phyloP scores from a whole-genome alignment of 768 basidiomycete species.

The Gautieria morchelliformis region DNA sequence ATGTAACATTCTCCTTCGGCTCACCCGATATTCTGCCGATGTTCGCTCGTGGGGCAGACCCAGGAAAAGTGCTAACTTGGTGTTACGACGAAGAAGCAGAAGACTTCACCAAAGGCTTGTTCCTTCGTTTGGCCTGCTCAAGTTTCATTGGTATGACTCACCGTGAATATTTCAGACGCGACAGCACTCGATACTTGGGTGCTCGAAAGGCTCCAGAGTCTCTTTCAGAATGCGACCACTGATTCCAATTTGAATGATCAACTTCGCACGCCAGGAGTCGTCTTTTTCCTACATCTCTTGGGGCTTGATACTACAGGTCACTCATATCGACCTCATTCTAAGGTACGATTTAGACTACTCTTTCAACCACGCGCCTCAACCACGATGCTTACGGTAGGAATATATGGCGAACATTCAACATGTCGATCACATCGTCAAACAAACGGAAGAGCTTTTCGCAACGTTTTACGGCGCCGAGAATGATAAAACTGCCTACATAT shows the following conservation, averaged over 20 bases:
- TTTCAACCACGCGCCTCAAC: not conserved
- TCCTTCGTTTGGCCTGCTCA: not conserved
- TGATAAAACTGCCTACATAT: conserved; percentile 42
- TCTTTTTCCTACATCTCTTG: conserved; percentile 78
- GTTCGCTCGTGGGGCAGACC: conserved; percentile 67
- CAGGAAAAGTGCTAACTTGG: conserved; percentile 66
- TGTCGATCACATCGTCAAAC: conserved; percentile 64
- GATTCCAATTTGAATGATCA: conserved; percentile 39
- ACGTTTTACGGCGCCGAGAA: conserved; percentile 60
- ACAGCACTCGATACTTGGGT: conserved; percentile 74
- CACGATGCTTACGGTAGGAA: conserved; percentile 36
- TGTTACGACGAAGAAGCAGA: conserved; percentile 68
- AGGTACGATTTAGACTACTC: conserved; percentile 26
- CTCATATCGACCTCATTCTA: conserved; percentile 74
- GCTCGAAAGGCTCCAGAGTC: conserved; percentile 48
- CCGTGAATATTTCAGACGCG: conserved; percentile 40
- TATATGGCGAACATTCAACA: conserved; percentile 79
- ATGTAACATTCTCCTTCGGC: conserved; percentile 71
- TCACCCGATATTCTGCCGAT: conserved; percentile 86
- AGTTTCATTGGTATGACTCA: not conserved
- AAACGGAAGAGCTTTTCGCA: conserved; percentile 50
- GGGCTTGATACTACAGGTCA: conserved; percentile 85
- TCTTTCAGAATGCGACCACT: conserved; percentile 56
- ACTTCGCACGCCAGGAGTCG: conserved; percentile 47
- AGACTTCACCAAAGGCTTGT: conserved; percentile 74